Percentiles rank a stretch among this genome's conserved stretches.
Evolutionary conservation across 805 yeast genomes (phyloP).

Genomic region (Cyberlindnera meyerae): DNA sequence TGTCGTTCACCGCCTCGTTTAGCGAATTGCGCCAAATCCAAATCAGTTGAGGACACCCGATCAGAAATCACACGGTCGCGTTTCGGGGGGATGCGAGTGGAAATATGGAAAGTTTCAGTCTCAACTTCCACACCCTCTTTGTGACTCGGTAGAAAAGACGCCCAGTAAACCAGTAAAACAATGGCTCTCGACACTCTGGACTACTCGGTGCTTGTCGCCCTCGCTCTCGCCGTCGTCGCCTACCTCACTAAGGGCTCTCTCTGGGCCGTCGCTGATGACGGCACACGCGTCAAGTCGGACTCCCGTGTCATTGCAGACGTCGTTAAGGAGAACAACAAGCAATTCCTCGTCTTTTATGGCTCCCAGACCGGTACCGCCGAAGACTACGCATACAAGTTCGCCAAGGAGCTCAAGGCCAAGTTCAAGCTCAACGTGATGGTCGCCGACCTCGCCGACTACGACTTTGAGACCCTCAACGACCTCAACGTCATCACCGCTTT

Average conservation of each 20-base stretch:
- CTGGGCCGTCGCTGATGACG: conserved; percentile 37
- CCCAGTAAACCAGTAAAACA: too few relatives aligned
- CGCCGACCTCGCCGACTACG: conserved; percentile 86
- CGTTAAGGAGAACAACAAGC: conserved; percentile 58
- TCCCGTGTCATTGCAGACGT: conserved; percentile 57
- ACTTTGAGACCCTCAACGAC: conserved; percentile 68
- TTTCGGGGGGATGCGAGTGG: too few relatives aligned
- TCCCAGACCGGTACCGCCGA: conserved; percentile 99
- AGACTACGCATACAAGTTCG: conserved; percentile 86
- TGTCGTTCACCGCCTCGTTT: background rate
- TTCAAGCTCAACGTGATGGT: conserved; percentile 80
- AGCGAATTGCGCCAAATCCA: background rate
- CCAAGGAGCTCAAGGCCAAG: conserved; percentile 80
- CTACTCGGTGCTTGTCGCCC: conserved; percentile 57
- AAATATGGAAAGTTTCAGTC: too few relatives aligned
- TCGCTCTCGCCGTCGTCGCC: conserved; percentile 59
- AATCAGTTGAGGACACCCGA: too few relatives aligned
- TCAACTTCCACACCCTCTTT: background rate
- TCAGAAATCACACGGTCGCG: too few relatives aligned
- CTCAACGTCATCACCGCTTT: conserved; percentile 64
- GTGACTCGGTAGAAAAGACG: too few relatives aligned
- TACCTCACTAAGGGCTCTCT: conserved; percentile 62
- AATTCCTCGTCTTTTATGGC: conserved; percentile 78
- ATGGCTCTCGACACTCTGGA: conserved; percentile 73
- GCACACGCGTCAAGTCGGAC: conserved; percentile 32